Evolutionary conservation across 257 asterid species (phyloP).

Genomic region (Schizonepeta tenuifolia): DNA sequence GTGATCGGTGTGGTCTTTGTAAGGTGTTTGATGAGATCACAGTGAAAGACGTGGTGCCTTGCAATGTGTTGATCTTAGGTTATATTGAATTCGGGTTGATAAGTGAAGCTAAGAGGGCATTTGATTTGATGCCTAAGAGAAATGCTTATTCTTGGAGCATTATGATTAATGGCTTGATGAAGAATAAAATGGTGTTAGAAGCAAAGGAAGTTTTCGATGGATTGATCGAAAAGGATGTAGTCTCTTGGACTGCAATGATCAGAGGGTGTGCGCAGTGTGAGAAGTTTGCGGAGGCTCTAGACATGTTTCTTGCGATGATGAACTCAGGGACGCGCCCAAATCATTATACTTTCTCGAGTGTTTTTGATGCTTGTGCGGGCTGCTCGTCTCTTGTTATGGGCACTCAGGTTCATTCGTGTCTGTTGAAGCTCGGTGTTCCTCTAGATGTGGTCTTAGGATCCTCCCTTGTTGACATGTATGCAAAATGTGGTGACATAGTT

Average conservation of each 20-base stretch:
- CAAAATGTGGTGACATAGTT: slow-evolving; percentile 69
- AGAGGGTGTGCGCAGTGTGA: slow-evolving; percentile 64
- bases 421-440: slow-evolving; percentile 58
- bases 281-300: slow-evolving; percentile 51
- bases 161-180: slow-evolving; percentile 67
- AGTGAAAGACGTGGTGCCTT: slow-evolving; percentile 63
- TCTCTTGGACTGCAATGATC: slow-evolving; percentile 83
- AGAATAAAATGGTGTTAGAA: slow-evolving; percentile 53
- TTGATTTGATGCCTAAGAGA: slow-evolving; percentile 59
- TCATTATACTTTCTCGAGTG: slow-evolving; percentile 64
- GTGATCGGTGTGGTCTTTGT: slow-evolving; percentile 39
- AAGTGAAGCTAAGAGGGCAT: slow-evolving; percentile 56
- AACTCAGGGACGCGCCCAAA: slow-evolving; percentile 59
- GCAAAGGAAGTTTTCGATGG: slow-evolving; percentile 50
- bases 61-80: slow-evolving; percentile 74
- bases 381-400: slow-evolving; percentile 70
- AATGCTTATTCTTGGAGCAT: slow-evolving; percentile 69
- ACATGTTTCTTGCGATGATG: slow-evolving; percentile 60
- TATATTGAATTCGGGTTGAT: slow-evolving; percentile 64
- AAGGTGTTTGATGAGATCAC: slow-evolving; percentile 68
- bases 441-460: slow-evolving; percentile 63
- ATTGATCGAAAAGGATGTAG: slow-evolving; percentile 58
- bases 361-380: slow-evolving; percentile 72
- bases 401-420: slow-evolving; percentile 55
- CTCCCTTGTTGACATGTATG: slow-evolving; percentile 78